Evolutionary conservation across 495 filamentous ascomycete genomes (phyloP), one percentile per base, ranked within the genome.

Genomic region (Podospora comata): DNA sequence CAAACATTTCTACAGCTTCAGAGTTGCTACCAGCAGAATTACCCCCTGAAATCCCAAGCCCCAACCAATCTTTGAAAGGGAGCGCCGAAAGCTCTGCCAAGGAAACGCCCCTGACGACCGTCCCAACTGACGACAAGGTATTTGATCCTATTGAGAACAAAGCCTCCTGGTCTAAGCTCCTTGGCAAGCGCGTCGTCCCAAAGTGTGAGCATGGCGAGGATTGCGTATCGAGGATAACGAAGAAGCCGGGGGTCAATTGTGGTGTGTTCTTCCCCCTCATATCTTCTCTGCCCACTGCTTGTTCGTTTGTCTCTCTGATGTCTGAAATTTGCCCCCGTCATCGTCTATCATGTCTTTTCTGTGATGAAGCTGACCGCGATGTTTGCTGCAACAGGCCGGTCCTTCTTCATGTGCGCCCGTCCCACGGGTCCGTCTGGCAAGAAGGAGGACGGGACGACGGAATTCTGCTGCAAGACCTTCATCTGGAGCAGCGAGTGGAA

Each of bases 401-500:
- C 89, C 0, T 97, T 97, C 79, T 97, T 91, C 86, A 91, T 94
- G 66, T 97, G 93, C 74, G 74, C 90, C 2, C 83, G 92, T 54
- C 93, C 93, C 16, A 74, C 96, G 13, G 93, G 93, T 0, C 93
- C 93, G 1, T 89, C 89, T 3, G 93, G 93, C 2, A 83, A 88
- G 62, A 95, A 94, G 71, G 92, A 96, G 75, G 87, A 80, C 58
- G 90, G 89, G 1, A 92, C 39, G 39, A 48, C 92, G 0, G 82
- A 93, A 71, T 97, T 93, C 88, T 87, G 92, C 2, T 97, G 93
- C 76, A 77, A 82, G 1, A 96, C 92, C 0, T 97, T 97, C 72
- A 93, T 96, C 65, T 97, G 93, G 93, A 88, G 88, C 55, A 94
- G 90, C 71, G 92, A 95, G 72, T 94, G 92, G 92, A 86, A 75